Percentiles rank a stretch among this genome's conserved stretches.
Conservation (phyloP, 345 rosid genomes). For the Populus alba region DNA sequence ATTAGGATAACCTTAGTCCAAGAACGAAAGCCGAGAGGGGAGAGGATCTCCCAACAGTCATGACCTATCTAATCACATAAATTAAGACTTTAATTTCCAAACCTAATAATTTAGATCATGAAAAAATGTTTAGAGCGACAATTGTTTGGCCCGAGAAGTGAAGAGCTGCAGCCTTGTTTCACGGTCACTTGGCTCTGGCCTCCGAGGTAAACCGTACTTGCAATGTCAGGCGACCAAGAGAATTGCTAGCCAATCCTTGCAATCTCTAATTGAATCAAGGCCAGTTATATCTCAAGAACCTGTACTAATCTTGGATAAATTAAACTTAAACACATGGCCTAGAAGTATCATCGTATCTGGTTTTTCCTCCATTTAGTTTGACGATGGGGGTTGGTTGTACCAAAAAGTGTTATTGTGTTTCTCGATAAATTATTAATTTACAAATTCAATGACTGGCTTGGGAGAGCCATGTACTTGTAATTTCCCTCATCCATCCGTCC, state of each 20-base stretch:
- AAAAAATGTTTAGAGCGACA: neutral
- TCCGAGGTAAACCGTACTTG: constrained; percentile 6
- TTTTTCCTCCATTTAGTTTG: neutral
- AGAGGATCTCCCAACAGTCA: no score
- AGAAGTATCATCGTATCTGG: neutral
- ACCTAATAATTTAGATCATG: neutral
- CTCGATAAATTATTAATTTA: neutral
- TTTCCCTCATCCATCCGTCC: neutral
- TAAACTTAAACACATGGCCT: neutral
- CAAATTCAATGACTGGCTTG: neutral
- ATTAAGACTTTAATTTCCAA: neutral
- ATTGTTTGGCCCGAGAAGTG: constrained; percentile 16
- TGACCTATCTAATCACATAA: no score
- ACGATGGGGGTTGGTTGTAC: neutral
- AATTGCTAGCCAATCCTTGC: neutral
- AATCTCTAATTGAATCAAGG: neutral
- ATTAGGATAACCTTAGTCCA: no score
- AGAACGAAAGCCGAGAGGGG: no score
- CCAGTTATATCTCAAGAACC: neutral
- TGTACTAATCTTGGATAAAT: neutral
- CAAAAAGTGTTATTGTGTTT: neutral
- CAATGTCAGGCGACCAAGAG: neutral
- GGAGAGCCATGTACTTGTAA: neutral
- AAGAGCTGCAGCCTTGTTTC: constrained; percentile 3
- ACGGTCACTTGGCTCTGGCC: neutral